These are phyloP conservation scores for Incumbomyces delicatus DNA, from an alignment of 2,329 filamentous ascomycete species.

Conservation along the genomic window DNA sequence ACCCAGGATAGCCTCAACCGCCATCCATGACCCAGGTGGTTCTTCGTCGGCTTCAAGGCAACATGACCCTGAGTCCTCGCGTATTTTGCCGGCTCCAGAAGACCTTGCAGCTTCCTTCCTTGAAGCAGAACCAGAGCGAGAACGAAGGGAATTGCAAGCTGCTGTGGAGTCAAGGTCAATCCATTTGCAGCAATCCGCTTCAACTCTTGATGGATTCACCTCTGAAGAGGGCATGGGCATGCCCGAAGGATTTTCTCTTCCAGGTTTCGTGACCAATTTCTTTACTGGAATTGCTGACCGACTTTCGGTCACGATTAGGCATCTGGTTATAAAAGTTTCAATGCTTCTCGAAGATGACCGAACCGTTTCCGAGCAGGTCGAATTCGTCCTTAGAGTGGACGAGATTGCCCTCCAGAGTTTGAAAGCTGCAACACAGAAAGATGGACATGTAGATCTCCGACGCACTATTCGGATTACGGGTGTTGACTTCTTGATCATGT, in stretches of 20 bases:
- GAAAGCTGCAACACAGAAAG: background rate
- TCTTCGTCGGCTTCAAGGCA: conserved; percentile 6
- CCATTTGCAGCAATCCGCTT: conserved; percentile 40
- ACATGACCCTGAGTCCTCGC: conserved; percentile 9
- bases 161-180: conserved; percentile 44
- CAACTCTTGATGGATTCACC: conserved; percentile 38
- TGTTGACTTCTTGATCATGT: conserved; percentile 15
- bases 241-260: conserved; percentile 45
- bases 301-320: conserved; percentile 43
- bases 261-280: conserved; percentile 50
- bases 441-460: conserved; percentile 5
- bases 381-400: conserved; percentile 15
- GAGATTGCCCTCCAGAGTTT: conserved; percentile 11
- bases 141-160: conserved; percentile 49
- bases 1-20: conserved; percentile 13
- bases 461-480: conserved; percentile 13
- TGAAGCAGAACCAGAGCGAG: conserved; percentile 46
- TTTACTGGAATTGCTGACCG: conserved; percentile 50
- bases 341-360: conserved; percentile 26
- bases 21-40: conserved; percentile 22
- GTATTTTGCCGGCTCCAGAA: conserved; percentile 43
- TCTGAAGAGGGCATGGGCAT: conserved; percentile 44
- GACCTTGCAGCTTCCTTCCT: conserved; percentile 54
- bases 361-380: conserved; percentile 11
- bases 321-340: conserved; percentile 45